Conservation (phyloP, 768 basidiomycete genomes). For the Pseudohyphozyma bogoriensis region DNA sequence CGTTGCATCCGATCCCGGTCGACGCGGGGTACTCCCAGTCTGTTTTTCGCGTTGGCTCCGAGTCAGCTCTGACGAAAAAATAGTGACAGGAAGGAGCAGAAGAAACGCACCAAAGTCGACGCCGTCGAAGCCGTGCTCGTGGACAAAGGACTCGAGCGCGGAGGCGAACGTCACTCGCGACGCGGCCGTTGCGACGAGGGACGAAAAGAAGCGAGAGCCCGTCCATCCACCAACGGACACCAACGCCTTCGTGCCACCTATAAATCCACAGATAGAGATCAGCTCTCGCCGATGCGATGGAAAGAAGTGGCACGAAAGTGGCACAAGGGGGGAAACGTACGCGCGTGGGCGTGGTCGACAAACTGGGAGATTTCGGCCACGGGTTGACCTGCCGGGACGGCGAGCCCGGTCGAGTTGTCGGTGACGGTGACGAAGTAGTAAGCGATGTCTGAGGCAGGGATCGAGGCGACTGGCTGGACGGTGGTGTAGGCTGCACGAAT, state of each 20-base stretch:
- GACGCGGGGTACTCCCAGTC: background rate
- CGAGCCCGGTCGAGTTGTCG: background rate
- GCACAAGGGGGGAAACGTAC: background rate
- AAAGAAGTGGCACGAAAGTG: background rate
- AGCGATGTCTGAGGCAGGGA: background rate
- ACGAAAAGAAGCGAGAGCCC: constrained; percentile 67
- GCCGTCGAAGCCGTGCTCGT: constrained; percentile 59
- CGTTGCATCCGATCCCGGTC: constrained; percentile 45
- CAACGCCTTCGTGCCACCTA: constrained; percentile 5
- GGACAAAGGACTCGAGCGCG: constrained; percentile 53
- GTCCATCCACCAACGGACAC: constrained; percentile 88
- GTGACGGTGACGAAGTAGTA: background rate
- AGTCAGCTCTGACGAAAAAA: background rate
- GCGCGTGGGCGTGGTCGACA: no score
- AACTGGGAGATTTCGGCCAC: no score
- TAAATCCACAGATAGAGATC: background rate
- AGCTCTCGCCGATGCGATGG: background rate
- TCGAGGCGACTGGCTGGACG: background rate
- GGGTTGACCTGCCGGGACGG: background rate
- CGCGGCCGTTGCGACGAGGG: constrained; percentile 49
- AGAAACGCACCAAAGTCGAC: constrained; percentile 54
- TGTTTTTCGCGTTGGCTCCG: background rate
- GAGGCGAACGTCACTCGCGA: constrained; percentile 50
- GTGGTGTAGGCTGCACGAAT: background rate
- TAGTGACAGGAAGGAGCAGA: no score